phyloP scores from a whole-genome alignment of 2,329 filamentous ascomycete species.

The Xylariaceae sp. region DNA sequence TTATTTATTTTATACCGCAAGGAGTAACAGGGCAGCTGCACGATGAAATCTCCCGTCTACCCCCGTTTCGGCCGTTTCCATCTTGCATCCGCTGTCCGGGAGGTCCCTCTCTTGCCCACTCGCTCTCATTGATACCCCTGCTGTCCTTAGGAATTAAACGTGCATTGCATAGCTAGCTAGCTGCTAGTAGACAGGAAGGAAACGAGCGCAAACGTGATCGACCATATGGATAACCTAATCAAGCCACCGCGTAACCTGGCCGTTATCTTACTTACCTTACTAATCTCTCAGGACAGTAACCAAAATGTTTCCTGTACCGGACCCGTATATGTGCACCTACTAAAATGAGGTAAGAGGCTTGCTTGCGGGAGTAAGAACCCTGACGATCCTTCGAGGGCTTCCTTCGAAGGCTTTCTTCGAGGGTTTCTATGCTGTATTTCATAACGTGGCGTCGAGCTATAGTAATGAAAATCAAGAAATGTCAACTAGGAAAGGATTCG shows the following conservation, averaged over 20 bases:
- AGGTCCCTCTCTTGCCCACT: neutral
- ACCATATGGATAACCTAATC: conserved; percentile 11
- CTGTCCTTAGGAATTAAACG: conserved; percentile 19
- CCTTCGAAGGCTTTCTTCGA: neutral
- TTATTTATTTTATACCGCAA: too few relatives aligned
- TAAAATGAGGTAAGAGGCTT: conserved; percentile 16
- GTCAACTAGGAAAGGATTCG: too few relatives aligned
- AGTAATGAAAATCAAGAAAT: neutral
- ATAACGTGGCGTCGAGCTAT: conserved; percentile 1
- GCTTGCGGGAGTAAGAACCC: conserved; percentile 13
- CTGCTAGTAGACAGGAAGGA: conserved; percentile 4
- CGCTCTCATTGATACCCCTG: neutral
- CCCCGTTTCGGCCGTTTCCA: conserved; percentile 28
- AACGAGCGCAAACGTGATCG: conserved; percentile 13
- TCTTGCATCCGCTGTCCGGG: conserved; percentile 25
- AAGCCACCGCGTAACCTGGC: conserved; percentile 23
- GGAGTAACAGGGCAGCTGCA: too few relatives aligned
- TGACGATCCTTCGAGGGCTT: conserved; percentile 20
- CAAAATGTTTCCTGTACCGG: neutral
- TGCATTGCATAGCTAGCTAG: conserved; percentile 26
- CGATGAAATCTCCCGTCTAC: conserved; percentile 11
- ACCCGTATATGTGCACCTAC: neutral
- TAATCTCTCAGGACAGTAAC: neutral
- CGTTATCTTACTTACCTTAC: conserved; percentile 12
- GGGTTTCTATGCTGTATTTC: neutral